phyloP scores from a whole-genome alignment of 2,329 filamentous ascomycete species.

The Tricladium varicosporioides region DNA sequence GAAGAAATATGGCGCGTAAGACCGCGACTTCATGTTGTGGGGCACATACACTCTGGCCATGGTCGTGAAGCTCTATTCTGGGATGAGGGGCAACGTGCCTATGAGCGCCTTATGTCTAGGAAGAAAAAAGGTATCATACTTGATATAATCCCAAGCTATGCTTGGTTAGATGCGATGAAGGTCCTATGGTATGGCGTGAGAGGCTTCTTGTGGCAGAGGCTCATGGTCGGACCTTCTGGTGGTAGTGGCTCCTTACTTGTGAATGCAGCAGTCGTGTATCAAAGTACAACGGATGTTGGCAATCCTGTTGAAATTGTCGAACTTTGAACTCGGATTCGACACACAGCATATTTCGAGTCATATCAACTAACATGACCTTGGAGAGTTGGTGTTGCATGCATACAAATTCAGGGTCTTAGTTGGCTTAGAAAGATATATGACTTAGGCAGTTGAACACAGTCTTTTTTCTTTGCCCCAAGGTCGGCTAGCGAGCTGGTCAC shows the following conservation, averaged over 20 bases:
- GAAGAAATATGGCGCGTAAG: constrained; percentile 57
- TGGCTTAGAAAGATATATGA: too few relatives aligned
- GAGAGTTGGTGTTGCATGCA: too few relatives aligned
- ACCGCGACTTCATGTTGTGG: constrained; percentile 63
- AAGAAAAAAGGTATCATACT: constrained; percentile 35
- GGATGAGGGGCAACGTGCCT: constrained; percentile 52
- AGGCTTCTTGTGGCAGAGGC: constrained; percentile 56
- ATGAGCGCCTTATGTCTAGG: constrained; percentile 33
- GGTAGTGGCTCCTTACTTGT: constrained; percentile 51
- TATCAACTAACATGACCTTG: too few relatives aligned
- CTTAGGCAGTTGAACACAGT: too few relatives aligned
- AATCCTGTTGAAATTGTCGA: constrained; percentile 38
- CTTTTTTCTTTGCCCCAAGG: too few relatives aligned
- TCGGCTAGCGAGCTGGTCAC: too few relatives aligned
- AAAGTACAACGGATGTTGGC: constrained; percentile 45
- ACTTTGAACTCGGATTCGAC: constrained; percentile 16
- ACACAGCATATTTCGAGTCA: too few relatives aligned
- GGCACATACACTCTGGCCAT: constrained; percentile 63
- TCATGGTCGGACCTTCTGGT: constrained; percentile 51
- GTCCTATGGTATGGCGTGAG: constrained; percentile 51
- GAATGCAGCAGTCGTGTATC: constrained; percentile 56
- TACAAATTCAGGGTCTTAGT: too few relatives aligned
- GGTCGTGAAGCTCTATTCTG: constrained; percentile 59
- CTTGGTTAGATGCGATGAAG: constrained; percentile 50
- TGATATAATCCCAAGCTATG: constrained; percentile 27